Conservation (phyloP, 306 rosid genomes). For the Begonia loranthoides region DNA sequence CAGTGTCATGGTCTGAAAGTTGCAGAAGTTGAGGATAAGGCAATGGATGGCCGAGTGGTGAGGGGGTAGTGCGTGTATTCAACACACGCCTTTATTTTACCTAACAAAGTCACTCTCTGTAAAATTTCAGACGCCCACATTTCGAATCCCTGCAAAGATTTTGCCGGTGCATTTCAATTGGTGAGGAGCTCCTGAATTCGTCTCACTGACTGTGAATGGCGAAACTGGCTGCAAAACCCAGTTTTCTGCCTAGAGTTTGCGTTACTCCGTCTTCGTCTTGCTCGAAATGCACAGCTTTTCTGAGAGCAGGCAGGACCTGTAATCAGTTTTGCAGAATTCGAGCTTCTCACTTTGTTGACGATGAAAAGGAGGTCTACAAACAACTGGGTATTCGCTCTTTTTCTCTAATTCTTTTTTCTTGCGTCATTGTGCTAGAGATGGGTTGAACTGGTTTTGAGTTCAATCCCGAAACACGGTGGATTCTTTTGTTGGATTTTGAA, state of each 20-base stretch:
- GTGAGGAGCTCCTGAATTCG: neutral
- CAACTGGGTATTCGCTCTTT: slow-evolving; percentile 51
- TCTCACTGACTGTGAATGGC: neutral
- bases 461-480: neutral
- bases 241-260: neutral
- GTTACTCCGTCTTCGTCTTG: slow-evolving; percentile 8
- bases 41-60: neutral
- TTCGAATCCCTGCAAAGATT: too few species aligned
- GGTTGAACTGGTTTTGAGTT: neutral
- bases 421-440: neutral
- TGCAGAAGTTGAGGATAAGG: slow-evolving; percentile 1
- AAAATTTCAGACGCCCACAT: too few species aligned
- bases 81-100: too few species aligned
- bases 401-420: neutral
- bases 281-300: slow-evolving; percentile 20
- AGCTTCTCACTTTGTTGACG: slow-evolving; percentile 36
- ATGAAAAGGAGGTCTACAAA: slow-evolving; percentile 38
- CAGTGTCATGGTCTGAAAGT: neutral
- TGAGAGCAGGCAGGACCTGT: slow-evolving; percentile 8
- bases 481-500: neutral
- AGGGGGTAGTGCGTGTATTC: too few species aligned
- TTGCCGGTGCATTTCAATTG: neutral
- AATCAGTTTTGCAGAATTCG: slow-evolving; percentile 19
- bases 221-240: slow-evolving; percentile 2
- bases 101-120: too few species aligned